Conservation (phyloP, 345 rosid genomes). For the Combretum micranthum region DNA sequence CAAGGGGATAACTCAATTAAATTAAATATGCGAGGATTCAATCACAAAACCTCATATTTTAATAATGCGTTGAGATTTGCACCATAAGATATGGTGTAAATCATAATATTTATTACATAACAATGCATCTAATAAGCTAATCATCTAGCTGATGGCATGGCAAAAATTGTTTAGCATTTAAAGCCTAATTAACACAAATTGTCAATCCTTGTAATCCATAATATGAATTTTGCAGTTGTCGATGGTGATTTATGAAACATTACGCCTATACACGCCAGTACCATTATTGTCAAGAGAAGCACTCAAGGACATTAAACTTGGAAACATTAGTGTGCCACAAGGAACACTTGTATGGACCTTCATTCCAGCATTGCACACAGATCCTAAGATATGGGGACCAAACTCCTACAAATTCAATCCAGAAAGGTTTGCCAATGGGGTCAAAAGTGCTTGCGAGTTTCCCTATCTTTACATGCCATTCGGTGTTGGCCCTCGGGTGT, state of each 20-base stretch:
- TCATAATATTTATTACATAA: too few relatives aligned
- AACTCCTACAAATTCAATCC: slow-evolving; percentile 25
- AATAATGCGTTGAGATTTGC: too few relatives aligned
- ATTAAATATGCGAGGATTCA: too few relatives aligned
- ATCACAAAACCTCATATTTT: too few relatives aligned
- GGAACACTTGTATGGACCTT: slow-evolving; percentile 10
- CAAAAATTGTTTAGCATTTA: too few relatives aligned
- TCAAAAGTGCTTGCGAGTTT: slow-evolving; percentile 22
- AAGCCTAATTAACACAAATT: not conserved
- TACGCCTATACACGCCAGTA: slow-evolving; percentile 7
- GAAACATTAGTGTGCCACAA: slow-evolving; percentile 10
- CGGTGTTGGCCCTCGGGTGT: slow-evolving; percentile 20
- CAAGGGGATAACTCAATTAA: too few relatives aligned
- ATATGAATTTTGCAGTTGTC: not conserved
- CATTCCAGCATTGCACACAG: slow-evolving; percentile 10
- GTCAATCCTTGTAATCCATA: not conserved
- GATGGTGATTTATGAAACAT: slow-evolving; percentile 14
- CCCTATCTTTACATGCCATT: slow-evolving; percentile 27
- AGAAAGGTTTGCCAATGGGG: slow-evolving; percentile 14
- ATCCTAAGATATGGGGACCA: slow-evolving; percentile 20
- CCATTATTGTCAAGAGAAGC: slow-evolving; percentile 8
- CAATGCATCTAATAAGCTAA: too few relatives aligned
- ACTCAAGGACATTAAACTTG: not conserved
- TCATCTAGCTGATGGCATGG: too few relatives aligned
- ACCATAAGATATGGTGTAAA: too few relatives aligned